Conservation (phyloP, 257 asterid species). For the Solanum acaule region DNA sequence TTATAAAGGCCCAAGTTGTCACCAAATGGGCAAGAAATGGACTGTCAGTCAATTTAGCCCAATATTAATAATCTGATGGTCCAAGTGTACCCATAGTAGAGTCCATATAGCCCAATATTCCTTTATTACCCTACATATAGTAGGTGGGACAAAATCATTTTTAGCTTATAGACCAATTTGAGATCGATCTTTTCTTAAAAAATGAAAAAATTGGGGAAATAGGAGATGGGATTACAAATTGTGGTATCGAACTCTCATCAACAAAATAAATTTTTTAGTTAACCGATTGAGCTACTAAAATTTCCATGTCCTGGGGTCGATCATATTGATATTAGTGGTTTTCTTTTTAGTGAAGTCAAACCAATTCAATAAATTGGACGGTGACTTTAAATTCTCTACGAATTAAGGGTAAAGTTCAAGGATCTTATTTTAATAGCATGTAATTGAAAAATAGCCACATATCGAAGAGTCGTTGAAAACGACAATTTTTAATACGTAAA, state of each 20-base stretch:
- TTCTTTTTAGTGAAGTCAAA: neutral
- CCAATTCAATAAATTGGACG: neutral
- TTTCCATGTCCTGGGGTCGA: neutral
- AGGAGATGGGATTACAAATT: neutral
- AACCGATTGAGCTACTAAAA: neutral
- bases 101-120: neutral
- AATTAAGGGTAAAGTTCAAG: neutral
- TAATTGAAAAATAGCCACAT: no score
- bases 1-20: neutral
- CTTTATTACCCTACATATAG: neutral
- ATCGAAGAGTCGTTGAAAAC: no score
- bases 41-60: neutral
- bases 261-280: no score
- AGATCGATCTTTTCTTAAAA: neutral
- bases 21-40: neutral
- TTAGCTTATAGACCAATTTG: neutral
- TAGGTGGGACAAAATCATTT: neutral
- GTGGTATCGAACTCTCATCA: neutral
- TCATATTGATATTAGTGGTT: neutral
- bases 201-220: neutral
- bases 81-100: neutral
- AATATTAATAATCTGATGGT: neutral
- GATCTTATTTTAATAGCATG: neutral
- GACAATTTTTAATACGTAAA: no score
- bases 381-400: neutral